Percentiles rank a stretch among this genome's conserved stretches.
phyloP scores from a whole-genome alignment of 768 basidiomycete genomes.

The Boletus sp. region DNA sequence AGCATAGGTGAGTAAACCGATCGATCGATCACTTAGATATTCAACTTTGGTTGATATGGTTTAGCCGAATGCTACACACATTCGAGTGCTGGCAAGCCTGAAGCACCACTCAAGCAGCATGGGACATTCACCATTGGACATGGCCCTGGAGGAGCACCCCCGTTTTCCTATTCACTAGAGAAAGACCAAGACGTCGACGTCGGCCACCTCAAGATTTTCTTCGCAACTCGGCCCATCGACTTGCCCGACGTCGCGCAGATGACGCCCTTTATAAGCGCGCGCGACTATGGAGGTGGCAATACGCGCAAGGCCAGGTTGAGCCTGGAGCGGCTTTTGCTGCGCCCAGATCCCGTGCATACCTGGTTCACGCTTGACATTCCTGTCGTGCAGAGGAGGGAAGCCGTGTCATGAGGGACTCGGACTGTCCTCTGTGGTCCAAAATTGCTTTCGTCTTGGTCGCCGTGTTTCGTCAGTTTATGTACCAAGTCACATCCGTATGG shows the following conservation, averaged over 20 bases:
- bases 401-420: too few relatives aligned
- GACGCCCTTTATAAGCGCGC: conserved; percentile 29
- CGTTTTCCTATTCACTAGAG: conserved; percentile 33
- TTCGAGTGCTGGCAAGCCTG: neutral
- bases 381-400: conserved; percentile 13
- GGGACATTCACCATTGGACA: conserved; percentile 38
- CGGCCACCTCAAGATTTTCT: conserved; percentile 44
- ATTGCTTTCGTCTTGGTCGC: too few relatives aligned
- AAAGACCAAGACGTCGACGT: conserved; percentile 36
- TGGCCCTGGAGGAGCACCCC: conserved; percentile 34
- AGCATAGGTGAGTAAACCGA: conserved; percentile 29
- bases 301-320: conserved; percentile 1
- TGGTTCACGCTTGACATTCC: conserved; percentile 23
- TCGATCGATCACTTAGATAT: neutral
- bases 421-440: too few relatives aligned
- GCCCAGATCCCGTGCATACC: neutral
- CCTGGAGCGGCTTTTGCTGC: too few relatives aligned
- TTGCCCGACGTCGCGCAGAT: conserved; percentile 35
- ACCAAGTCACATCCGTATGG: too few relatives aligned
- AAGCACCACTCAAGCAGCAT: conserved; percentile 1
- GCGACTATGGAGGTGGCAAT: neutral
- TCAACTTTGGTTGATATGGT: neutral
- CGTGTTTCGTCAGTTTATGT: too few relatives aligned
- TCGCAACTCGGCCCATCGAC: conserved; percentile 38
- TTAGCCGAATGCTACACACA: conserved; percentile 11